A percentile compares a stretch with the other conserved stretches of the same genome.
Conservation (phyloP, 2,329 filamentous ascomycete genomes). For the Paecilomyces niveus region DNA sequence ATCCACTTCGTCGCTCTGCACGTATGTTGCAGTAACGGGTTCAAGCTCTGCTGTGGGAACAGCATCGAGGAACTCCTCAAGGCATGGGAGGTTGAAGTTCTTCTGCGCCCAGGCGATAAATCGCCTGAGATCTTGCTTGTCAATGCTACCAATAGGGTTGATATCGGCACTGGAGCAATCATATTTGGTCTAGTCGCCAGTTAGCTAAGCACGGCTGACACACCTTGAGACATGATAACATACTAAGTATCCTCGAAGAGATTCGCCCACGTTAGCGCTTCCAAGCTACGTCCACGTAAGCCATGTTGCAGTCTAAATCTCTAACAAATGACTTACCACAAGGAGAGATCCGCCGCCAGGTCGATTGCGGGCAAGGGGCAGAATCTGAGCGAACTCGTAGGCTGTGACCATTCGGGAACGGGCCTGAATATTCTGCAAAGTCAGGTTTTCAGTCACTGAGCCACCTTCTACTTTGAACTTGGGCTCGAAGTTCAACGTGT, state of each 20-base stretch:
- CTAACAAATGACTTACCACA: conserved; percentile 29
- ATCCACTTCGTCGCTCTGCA: conserved; percentile 45
- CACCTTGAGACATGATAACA: not conserved
- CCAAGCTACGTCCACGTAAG: conserved; percentile 37
- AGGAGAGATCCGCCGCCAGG: conserved; percentile 50
- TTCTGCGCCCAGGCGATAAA: conserved; percentile 59
- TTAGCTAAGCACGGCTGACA: not conserved
- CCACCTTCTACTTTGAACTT: conserved; percentile 59
- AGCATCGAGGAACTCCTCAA: conserved; percentile 54
- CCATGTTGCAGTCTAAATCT: not conserved
- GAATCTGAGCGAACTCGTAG: conserved; percentile 56
- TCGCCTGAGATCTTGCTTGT: conserved; percentile 60
- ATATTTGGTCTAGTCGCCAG: conserved; percentile 59
- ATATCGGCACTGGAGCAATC: conserved; percentile 51
- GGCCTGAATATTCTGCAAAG: conserved; percentile 52
- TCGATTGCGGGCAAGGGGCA: conserved; percentile 49
- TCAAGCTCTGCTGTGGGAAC: conserved; percentile 56
- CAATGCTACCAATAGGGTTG: conserved; percentile 38
- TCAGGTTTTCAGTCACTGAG: conserved; percentile 25
- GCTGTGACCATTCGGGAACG: conserved; percentile 56
- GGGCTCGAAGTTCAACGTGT: conserved; percentile 53
- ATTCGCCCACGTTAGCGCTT: conserved; percentile 54
- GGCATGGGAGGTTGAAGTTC: conserved; percentile 48
- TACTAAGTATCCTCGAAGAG: conserved; percentile 5
- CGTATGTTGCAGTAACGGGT: conserved; percentile 50